Conservation (phyloP, 345 rosid species). For the Arabidopsis thaliana region TAIR10.1 NC_003075.7:12689501-12690000, state of each 20-base stretch:
- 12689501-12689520: conserved; percentile 55
- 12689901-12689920: conserved; percentile 46
- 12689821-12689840: conserved; percentile 40
- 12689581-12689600: conserved; percentile 7
- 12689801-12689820: conserved; percentile 41
- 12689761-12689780: conserved; percentile 45
- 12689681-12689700: conserved; percentile 49
- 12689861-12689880: conserved; percentile 47
- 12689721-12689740: conserved; percentile 38
- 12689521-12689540: conserved; percentile 76
- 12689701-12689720: conserved; percentile 46
- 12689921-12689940: conserved; percentile 56
- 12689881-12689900: conserved; percentile 45
- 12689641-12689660: conserved; percentile 74
- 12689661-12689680: conserved; percentile 49
- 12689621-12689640: conserved; percentile 54
- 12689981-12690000: conserved; percentile 5
- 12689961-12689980: not conserved
- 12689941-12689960: conserved; percentile 1
- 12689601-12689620: not conserved
- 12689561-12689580: conserved; percentile 30
- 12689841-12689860: conserved; percentile 45
- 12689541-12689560: conserved; percentile 82
- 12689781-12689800: conserved; percentile 19
- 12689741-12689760: conserved; percentile 41